Evolutionary conservation across 1,284 basidiomycete genomes (phyloP).

Genomic region (Xerocomus amazonicus): DNA sequence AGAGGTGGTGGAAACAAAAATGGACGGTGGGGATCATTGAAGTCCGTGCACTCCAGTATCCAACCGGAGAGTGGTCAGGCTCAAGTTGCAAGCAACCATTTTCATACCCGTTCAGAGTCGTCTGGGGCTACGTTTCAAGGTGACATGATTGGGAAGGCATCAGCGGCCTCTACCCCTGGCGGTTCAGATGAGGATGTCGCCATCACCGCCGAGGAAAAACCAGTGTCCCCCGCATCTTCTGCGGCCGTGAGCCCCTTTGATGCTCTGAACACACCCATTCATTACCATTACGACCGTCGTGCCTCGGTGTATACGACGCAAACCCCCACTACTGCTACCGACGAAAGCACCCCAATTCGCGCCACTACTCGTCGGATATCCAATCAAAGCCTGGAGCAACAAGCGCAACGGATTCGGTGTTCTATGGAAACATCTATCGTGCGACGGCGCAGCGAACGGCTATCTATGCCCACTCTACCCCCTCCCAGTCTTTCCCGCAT

Average conservation of each 20-base stretch:
- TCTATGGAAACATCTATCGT: slow-evolving; percentile 29
- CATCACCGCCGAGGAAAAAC: slow-evolving; percentile 23
- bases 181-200: slow-evolving; percentile 22
- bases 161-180: slow-evolving; percentile 17
- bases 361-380: slow-evolving; percentile 12
- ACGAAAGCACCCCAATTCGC: slow-evolving; percentile 11
- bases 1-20: neutral
- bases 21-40: slow-evolving; percentile 30
- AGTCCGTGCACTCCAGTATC: slow-evolving; percentile 21
- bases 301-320: slow-evolving; percentile 20
- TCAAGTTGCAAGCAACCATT: slow-evolving; percentile 7
- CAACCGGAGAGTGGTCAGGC: slow-evolving; percentile 1
- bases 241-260: slow-evolving; percentile 20
- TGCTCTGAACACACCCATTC: slow-evolving; percentile 15
- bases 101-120: slow-evolving; percentile 23
- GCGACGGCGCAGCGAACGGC: slow-evolving; percentile 26
- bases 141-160: slow-evolving; percentile 12
- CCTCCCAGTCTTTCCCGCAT: slow-evolving; percentile 16
- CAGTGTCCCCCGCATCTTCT: slow-evolving; percentile 15
- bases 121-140: slow-evolving; percentile 13
- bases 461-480: slow-evolving; percentile 29
- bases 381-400: slow-evolving; percentile 23
- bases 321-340: slow-evolving; percentile 3
- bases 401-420: slow-evolving; percentile 30
- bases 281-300: slow-evolving; percentile 18